phyloP scores from a whole-genome alignment of 257 asterid genomes.

The Cynanchum wilfordii region DNA sequence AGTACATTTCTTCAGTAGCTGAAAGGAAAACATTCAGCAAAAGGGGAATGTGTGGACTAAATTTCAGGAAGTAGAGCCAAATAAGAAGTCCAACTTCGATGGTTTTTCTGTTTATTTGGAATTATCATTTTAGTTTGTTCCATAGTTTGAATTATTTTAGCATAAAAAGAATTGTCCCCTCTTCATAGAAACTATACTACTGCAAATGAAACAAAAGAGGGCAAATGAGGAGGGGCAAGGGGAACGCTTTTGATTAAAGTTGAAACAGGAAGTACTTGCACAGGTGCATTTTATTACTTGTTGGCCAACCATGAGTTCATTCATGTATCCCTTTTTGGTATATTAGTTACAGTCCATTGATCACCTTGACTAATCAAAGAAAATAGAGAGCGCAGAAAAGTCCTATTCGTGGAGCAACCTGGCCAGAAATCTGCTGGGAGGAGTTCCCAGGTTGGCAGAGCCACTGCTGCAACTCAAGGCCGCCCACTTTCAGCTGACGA shows the following conservation, averaged over 20 bases:
- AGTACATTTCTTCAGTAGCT: background rate
- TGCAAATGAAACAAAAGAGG: background rate
- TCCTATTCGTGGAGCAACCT: constrained; percentile 90
- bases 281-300: background rate
- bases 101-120: background rate
- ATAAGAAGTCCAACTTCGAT: background rate
- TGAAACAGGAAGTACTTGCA: background rate
- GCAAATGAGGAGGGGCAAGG: background rate
- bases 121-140: background rate
- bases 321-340: constrained; percentile 11
- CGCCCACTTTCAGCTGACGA: constrained; percentile 99
- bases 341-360: constrained; percentile 14
- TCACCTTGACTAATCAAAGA: constrained; percentile 65
- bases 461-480: constrained; percentile 54
- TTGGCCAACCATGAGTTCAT: background rate
- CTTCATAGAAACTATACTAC: background rate
- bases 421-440: constrained; percentile 60
- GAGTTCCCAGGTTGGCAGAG: constrained; percentile 56
- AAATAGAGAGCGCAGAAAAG: constrained; percentile 74
- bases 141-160: background rate
- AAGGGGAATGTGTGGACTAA: background rate
- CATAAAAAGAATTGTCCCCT: background rate
- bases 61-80: background rate
- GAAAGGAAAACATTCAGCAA: too few relatives aligned
- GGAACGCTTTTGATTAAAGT: background rate